Evolutionary conservation across 331 rosid genomes (phyloP), one percentile per base, ranked within the genome.

Genomic region (Arachis monticola): DNA sequence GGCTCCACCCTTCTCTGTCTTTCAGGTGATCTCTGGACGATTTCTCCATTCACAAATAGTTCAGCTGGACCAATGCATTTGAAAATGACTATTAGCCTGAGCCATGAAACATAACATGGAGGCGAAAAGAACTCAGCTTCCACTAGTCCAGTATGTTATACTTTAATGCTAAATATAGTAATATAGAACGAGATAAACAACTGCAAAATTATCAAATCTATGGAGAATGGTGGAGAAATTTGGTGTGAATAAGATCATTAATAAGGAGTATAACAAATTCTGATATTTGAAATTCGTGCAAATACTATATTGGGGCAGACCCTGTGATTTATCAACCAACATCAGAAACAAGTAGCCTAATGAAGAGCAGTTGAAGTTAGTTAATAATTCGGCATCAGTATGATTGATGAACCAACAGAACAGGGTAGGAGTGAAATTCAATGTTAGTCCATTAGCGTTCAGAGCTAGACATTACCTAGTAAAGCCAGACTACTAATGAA

Each of bases 1-100:
- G 97, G 96, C 79, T 94, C 97, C 79, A 94, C 97, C 86, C 99
- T 88, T 82, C 91, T 92, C 85, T 94, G 97, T 69, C 99, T 90
- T 51, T 94, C 97, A 1, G 97, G 97, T 2, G 97, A 55, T 52
- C 99, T 88, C 79, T 92, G 99, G 51, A 94, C 97, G 2, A 94
- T 92, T 82, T 94, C 96, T 45, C 99, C 97, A 14, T 94, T 90
- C 78, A 94, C 99, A 35, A 69, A 83, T 83, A 94, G 68, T 70
- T 94, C 97, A 69, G 96, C 99, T 94, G 97, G 87, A 81, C 5
- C 63, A 60, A 59, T n/a, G 5, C 38, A 58, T 17, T 69, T 35
- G n/a, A n/a, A n/a, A n/a, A 72, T 47, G 47, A 63, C 60, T 1
- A 66, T 58, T 38, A 44, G 50, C 8, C 35, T 2, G 9, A 46